Evolutionary conservation across 2,329 filamentous ascomycete genomes (phyloP).

Genomic region (Zymoseptoria pseudotritici): DNA sequence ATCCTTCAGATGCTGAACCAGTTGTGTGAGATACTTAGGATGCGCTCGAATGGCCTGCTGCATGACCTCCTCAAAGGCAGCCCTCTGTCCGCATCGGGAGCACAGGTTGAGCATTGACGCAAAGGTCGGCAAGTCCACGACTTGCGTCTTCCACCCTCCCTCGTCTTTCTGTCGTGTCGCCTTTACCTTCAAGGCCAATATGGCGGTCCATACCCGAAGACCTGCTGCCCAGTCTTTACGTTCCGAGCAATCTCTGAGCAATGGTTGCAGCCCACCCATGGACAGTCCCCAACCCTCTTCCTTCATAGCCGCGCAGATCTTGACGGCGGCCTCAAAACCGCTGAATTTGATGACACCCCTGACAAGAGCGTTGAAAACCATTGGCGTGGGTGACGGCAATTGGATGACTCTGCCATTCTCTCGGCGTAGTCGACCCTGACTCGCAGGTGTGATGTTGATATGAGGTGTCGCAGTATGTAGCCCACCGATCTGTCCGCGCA

Average conservation of each 20-base stretch:
- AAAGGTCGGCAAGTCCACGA: constrained; percentile 13
- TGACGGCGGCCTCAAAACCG: constrained; percentile 38
- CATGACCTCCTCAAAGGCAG: constrained; percentile 12
- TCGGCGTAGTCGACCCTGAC: constrained; percentile 15
- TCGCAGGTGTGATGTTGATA: constrained; percentile 29
- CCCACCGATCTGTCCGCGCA: constrained; percentile 32
- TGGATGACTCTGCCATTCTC: constrained; percentile 32
- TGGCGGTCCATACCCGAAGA: constrained; percentile 37
- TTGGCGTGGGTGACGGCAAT: constrained; percentile 37
- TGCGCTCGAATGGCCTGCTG: constrained; percentile 8
- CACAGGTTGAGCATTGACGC: constrained; percentile 22
- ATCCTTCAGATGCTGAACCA: not conserved
- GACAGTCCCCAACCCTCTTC: constrained; percentile 41
- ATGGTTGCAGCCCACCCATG: constrained; percentile 30
- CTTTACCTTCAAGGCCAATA: constrained; percentile 22
- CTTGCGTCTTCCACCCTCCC: constrained; percentile 1
- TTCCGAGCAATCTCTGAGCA: constrained; percentile 36
- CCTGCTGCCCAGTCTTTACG: constrained; percentile 32
- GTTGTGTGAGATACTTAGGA: not conserved
- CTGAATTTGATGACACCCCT: constrained; percentile 38
- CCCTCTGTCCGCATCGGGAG: constrained; percentile 10
- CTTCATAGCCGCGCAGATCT: constrained; percentile 37
- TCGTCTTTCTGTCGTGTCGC: not conserved
- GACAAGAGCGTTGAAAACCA: constrained; percentile 38
- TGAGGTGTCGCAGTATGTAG: constrained; percentile 36